Evolutionary conservation across 1,139 yeast genomes (phyloP).

Genomic region (Blastobotrys apis): DNA sequence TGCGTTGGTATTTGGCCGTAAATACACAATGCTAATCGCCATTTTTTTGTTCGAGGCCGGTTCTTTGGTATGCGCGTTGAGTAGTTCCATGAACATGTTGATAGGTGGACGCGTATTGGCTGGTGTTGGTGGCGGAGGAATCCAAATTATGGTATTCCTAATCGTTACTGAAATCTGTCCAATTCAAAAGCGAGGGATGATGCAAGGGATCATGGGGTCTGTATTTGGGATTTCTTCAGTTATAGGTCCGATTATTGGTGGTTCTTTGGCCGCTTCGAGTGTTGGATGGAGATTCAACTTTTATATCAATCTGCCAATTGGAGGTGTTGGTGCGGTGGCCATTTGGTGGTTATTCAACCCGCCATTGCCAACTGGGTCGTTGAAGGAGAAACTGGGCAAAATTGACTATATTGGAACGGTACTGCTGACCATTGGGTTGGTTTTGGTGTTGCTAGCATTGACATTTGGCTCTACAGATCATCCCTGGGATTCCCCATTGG

Average conservation of each 20-base stretch:
- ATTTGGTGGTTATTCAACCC: constrained; percentile 50
- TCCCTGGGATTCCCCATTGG: constrained; percentile 54
- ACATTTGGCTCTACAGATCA: constrained; percentile 49
- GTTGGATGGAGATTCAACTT: constrained; percentile 80
- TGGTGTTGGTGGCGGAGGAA: constrained; percentile 73
- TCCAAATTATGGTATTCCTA: constrained; percentile 56
- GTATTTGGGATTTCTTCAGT: constrained; percentile 57
- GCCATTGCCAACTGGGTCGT: constrained; percentile 44
- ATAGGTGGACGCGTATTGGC: constrained; percentile 70
- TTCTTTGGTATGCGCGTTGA: constrained; percentile 55
- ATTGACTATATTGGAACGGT: constrained; percentile 50
- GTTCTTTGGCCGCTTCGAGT: constrained; percentile 56
- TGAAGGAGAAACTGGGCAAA: constrained; percentile 40
- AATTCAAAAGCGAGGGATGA: constrained; percentile 51
- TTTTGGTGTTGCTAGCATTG: constrained; percentile 46
- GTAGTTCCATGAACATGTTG: constrained; percentile 54
- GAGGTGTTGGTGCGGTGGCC: constrained; percentile 50
- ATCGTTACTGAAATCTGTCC: constrained; percentile 62
- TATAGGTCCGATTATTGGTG: constrained; percentile 67
- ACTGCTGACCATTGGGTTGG: constrained; percentile 42
- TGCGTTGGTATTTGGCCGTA: constrained; percentile 60
- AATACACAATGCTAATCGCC: constrained; percentile 46
- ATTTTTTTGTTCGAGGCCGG: constrained; percentile 60
- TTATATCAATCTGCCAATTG: constrained; percentile 65
- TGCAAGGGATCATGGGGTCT: constrained; percentile 49